Evolutionary conservation across 163 green algal species (phyloP).

Genomic region (Scenedesmus sp.): DNA sequence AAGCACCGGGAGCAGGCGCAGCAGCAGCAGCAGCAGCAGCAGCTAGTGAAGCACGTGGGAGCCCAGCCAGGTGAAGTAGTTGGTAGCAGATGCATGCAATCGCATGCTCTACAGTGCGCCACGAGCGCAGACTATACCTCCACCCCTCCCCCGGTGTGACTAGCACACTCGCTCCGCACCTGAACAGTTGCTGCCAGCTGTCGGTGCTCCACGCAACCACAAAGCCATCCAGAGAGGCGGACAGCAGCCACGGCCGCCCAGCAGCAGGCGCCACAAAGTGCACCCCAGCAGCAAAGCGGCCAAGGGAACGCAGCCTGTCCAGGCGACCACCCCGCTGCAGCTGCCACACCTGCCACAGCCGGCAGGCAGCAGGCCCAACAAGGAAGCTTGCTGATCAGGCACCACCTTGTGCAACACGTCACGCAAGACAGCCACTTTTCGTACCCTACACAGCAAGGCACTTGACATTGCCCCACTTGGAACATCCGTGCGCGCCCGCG

Average conservation of each 20-base stretch:
- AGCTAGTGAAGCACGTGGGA: not conserved
- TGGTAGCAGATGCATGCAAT: not conserved
- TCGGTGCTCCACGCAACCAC: constrained; percentile 36
- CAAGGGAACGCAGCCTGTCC: not conserved
- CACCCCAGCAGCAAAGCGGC: constrained; percentile 36
- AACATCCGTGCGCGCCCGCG: too few species aligned
- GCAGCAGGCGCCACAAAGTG: constrained; percentile 34
- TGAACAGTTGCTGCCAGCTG: constrained; percentile 48
- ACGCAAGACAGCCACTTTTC: too few species aligned
- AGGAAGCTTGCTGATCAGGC: too few species aligned
- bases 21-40: not conserved
- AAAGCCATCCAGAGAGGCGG: constrained; percentile 40
- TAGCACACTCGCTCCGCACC: not conserved
- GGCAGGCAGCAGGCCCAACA: not conserved
- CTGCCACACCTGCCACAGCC: constrained; percentile 36
- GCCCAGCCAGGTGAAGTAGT: not conserved
- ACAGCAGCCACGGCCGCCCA: constrained; percentile 33
- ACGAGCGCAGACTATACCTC: not conserved
- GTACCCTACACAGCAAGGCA: too few species aligned
- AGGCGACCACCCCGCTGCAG: constrained; percentile 22
- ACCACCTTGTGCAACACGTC: too few species aligned
- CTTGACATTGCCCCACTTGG: too few species aligned
- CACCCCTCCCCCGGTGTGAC: not conserved
- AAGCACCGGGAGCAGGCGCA: not conserved
- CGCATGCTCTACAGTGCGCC: not conserved